These are phyloP conservation scores for Adansonia digitata DNA, from an alignment of 345 rosid genomes.

Conservation along the genomic window DNA sequence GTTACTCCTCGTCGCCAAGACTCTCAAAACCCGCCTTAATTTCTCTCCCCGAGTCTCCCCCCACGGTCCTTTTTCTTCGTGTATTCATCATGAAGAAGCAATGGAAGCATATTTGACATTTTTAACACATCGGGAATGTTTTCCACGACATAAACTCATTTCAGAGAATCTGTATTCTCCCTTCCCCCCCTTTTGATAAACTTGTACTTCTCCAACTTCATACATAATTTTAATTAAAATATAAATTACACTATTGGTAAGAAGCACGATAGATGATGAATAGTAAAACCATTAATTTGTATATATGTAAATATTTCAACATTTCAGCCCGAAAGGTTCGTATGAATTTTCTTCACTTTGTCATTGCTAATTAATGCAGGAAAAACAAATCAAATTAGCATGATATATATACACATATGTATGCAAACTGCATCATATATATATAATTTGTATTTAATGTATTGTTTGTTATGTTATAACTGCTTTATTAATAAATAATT, in stretches of 20 bases:
- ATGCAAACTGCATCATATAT: too few species aligned
- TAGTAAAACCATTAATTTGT: neutral
- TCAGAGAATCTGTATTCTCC: neutral
- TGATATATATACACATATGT: too few species aligned
- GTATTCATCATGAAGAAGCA: slow-evolving; percentile 19
- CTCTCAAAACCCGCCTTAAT: neutral
- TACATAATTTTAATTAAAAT: neutral
- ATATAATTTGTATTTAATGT: too few species aligned
- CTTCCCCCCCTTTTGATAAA: slow-evolving; percentile 1
- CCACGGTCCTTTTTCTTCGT: neutral
- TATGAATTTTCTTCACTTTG: neutral
- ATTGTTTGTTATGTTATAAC: too few species aligned
- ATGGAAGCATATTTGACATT: slow-evolving; percentile 11
- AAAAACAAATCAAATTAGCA: neutral
- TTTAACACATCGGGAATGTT: neutral
- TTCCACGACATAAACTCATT: neutral
- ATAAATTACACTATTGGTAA: neutral
- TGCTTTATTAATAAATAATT: too few species aligned
- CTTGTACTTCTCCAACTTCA: neutral
- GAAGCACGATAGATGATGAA: neutral
- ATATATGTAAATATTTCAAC: neutral
- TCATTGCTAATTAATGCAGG: neutral
- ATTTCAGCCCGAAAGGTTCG: neutral
- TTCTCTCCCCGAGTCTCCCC: neutral
- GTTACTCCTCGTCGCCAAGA: neutral